phyloP scores from a whole-genome alignment of 768 basidiomycete genomes.

The Naganishia onofrii region DNA sequence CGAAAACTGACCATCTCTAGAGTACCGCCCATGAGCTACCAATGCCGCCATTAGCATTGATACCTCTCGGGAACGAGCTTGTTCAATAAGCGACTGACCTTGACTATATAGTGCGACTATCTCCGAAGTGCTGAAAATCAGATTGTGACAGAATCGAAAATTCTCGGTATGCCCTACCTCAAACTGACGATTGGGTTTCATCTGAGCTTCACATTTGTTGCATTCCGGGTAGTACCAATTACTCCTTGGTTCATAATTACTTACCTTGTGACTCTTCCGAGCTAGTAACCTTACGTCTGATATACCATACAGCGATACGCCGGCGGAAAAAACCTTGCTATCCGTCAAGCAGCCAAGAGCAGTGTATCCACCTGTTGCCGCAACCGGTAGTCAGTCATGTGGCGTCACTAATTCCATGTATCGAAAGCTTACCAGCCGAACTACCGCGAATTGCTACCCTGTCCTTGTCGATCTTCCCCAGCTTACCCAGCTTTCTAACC shows the following conservation, averaged over 20 bases:
- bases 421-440: conserved; percentile 55
- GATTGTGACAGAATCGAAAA: not conserved
- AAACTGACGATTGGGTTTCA: not conserved
- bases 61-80: not conserved
- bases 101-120: conserved; percentile 36
- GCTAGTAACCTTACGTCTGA: conserved; percentile 63
- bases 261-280: conserved; percentile 63
- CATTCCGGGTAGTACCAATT: no score
- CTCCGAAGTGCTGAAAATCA: not conserved
- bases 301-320: conserved; percentile 66
- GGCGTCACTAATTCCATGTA: no score
- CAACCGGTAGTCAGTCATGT: not conserved
- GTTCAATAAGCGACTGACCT: conserved; percentile 5
- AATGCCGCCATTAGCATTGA: conserved; percentile 55
- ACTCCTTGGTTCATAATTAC: not conserved
- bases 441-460: conserved; percentile 69
- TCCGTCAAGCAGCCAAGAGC: conserved; percentile 58
- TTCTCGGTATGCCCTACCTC: not conserved
- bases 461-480: conserved; percentile 63
- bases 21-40: conserved; percentile 65
- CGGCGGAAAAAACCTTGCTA: conserved; percentile 62
- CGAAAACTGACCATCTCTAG: conserved; percentile 56
- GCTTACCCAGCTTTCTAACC: conserved; percentile 56
- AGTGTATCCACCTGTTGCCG: conserved; percentile 59
- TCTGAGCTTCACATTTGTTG: not conserved